phyloP scores from a whole-genome alignment of 2,329 filamentous ascomycete genomes.

The Fusarium poae region DNA sequence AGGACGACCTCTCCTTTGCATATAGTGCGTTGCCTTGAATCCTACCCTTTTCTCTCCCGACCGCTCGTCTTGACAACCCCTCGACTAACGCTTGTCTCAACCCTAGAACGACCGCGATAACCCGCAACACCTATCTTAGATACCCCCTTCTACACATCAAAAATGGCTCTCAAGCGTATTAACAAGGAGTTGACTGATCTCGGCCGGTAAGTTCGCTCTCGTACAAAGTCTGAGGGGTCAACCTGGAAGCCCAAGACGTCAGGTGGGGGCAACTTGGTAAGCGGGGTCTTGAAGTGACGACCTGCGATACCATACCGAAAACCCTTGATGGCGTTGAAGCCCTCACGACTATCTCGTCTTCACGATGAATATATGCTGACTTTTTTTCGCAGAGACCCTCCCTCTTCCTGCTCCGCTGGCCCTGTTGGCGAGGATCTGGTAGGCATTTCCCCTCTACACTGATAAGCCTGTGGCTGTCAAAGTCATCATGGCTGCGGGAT shows the following conservation, averaged over 20 bases:
- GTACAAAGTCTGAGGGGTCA: conserved; percentile 43
- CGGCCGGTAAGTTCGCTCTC: conserved; percentile 76
- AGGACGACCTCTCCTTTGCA: conserved; percentile 40
- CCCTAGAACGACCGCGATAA: conserved; percentile 46
- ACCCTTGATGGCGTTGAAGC: conserved; percentile 25
- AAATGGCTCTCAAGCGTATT: conserved; percentile 92
- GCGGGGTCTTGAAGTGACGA: conserved; percentile 52
- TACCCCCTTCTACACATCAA: conserved; percentile 51
- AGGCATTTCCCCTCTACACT: conserved; percentile 62
- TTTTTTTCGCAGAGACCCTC: conserved; percentile 80
- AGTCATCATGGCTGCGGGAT: conserved; percentile 33
- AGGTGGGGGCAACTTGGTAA: conserved; percentile 55
- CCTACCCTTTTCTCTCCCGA: conserved; percentile 32
- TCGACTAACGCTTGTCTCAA: conserved; percentile 45
- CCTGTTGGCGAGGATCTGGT: conserved; percentile 98
- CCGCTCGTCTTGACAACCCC: conserved; percentile 28
- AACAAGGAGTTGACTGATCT: conserved; percentile 94
- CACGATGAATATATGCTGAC: conserved; percentile 39
- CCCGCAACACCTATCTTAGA: conserved; percentile 46
- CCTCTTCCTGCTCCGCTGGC: conserved; percentile 97
- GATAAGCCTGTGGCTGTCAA: conserved; percentile 39
- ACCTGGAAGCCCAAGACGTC: conserved; percentile 50
- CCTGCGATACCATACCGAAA: conserved; percentile 28
- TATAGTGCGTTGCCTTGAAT: conserved; percentile 48
- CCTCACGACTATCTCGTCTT: conserved; percentile 1